Evolutionary conservation across 2,329 filamentous ascomycete species (phyloP).

Genomic region (Gyromitra esculenta): DNA sequence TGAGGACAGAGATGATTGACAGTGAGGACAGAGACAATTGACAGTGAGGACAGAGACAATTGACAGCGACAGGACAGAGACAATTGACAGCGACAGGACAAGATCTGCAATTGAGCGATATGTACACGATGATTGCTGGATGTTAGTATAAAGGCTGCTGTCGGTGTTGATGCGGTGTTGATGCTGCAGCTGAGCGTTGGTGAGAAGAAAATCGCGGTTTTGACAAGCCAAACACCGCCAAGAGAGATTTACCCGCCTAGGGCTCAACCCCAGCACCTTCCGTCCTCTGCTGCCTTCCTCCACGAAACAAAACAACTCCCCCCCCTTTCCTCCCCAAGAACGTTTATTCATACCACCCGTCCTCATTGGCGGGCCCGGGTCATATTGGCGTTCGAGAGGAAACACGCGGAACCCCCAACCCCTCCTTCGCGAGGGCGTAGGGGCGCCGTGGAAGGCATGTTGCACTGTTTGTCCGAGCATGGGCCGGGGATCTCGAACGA

Average conservation of each 20-base stretch:
- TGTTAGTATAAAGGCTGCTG: no score
- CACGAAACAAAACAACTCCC: neutral
- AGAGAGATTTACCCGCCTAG: conserved; percentile 18
- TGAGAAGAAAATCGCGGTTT: no score
- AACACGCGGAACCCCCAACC: conserved; percentile 10
- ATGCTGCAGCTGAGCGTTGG: no score
- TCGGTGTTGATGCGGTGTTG: no score
- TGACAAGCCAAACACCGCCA: neutral
- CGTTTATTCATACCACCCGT: conserved; percentile 51
- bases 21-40: neutral
- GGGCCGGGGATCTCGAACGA: neutral
- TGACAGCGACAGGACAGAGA: neutral
- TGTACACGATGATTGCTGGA: no score
- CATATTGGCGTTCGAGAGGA: conserved; percentile 53
- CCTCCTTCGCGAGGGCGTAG: neutral
- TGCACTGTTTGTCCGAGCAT: conserved; percentile 35
- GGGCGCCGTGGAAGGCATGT: conserved; percentile 38
- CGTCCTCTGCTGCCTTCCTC: neutral
- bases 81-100: neutral
- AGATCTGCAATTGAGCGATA: no score
- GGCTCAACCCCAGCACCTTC: conserved; percentile 15
- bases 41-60: neutral
- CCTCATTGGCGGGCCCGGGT: conserved; percentile 37
- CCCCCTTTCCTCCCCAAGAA: conserved; percentile 17
- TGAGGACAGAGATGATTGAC: neutral